Evolutionary conservation across 768 basidiomycete genomes (phyloP).

Genomic region (Lactifluus pinguis): DNA sequence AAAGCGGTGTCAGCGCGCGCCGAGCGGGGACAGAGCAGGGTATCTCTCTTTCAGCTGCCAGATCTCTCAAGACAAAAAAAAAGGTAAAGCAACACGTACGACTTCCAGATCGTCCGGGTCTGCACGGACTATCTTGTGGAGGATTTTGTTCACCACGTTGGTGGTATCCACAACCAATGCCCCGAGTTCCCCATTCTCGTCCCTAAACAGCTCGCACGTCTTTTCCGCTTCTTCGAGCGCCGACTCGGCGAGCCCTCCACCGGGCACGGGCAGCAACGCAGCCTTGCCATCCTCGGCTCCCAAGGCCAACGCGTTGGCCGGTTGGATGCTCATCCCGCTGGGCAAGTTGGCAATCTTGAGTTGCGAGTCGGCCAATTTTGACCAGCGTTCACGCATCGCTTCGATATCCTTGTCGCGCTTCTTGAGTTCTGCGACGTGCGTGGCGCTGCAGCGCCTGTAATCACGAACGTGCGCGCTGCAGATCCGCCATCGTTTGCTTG

Average conservation of each 20-base stretch:
- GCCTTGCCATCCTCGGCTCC: too few species aligned
- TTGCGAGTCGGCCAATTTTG: constrained; percentile 61
- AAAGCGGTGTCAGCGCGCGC: too few species aligned
- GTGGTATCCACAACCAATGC: constrained; percentile 51
- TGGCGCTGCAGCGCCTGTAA: constrained; percentile 60
- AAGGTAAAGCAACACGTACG: too few species aligned
- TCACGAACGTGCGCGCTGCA: constrained; percentile 61
- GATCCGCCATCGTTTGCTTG: constrained; percentile 60
- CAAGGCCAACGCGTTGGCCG: too few species aligned
- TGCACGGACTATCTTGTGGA: too few species aligned
- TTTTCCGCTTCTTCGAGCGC: constrained; percentile 69
- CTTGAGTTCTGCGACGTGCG: constrained; percentile 64
- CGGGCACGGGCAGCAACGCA: too few species aligned
- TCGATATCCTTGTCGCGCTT: constrained; percentile 80
- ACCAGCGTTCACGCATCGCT: constrained; percentile 64
- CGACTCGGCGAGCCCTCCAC: constrained; percentile 49
- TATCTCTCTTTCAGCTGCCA: too few species aligned
- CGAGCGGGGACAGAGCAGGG: too few species aligned
- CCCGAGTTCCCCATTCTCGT: constrained; percentile 30
- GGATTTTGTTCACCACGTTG: constrained; percentile 28
- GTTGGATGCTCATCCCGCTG: constrained; percentile 22
- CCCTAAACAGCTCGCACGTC: constrained; percentile 43
- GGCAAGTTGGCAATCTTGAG: constrained; percentile 37
- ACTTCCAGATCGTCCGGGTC: too few species aligned
- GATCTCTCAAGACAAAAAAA: too few species aligned